Evolutionary conservation across 2,329 filamentous ascomycete genomes (phyloP).

Genomic region (Neonectria ditissima): DNA sequence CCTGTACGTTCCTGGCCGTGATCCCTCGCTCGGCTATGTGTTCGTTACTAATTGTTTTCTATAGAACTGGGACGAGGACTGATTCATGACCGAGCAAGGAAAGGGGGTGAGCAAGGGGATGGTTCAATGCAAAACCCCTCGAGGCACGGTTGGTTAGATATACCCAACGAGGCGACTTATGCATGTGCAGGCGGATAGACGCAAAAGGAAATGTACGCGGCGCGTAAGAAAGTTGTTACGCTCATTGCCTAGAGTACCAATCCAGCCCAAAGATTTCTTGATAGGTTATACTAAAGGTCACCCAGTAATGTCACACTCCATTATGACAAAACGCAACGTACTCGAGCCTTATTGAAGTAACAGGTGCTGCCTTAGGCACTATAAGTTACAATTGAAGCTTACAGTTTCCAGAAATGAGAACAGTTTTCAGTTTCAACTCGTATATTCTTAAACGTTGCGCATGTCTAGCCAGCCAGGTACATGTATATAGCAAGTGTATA

Average conservation of each 20-base stretch:
- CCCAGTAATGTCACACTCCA: conserved; percentile 19
- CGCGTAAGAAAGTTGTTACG: conserved; percentile 14
- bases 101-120: conserved; percentile 38
- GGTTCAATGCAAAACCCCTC: conserved; percentile 30
- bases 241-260: conserved; percentile 16
- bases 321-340: neutral
- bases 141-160: conserved; percentile 42
- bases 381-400: neutral
- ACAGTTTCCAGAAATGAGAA: neutral
- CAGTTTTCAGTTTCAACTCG: conserved; percentile 29
- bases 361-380: neutral
- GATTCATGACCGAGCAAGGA: conserved; percentile 50
- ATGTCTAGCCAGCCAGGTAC: conserved; percentile 32
- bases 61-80: conserved; percentile 74
- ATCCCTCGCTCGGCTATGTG: neutral
- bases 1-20: conserved; percentile 61
- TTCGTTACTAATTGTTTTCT: conserved; percentile 44
- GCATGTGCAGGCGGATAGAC: conserved; percentile 18
- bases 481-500: conserved; percentile 25
- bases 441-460: conserved; percentile 32
- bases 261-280: conserved; percentile 6
- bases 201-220: conserved; percentile 15
- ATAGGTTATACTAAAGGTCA: conserved; percentile 14
- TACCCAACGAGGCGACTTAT: conserved; percentile 18
- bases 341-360: neutral